Base-by-base conservation (phyloP, 345 rosid species). In the Dipteronia dyeriana region DNA sequence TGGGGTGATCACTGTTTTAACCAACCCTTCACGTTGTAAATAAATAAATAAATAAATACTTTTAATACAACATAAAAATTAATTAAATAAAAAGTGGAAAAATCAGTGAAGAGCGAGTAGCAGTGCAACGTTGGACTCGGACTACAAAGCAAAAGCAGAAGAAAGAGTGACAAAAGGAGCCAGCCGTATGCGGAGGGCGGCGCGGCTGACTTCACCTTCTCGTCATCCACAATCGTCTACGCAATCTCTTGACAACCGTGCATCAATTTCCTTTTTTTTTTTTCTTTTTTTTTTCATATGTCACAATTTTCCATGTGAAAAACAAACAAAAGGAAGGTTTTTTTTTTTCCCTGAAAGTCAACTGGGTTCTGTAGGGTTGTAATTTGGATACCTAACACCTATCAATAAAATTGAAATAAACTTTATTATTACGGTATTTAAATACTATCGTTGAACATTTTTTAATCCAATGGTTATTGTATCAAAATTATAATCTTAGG, bases 161-260 rank as follows among this genome's bases (percentile, higher is more conserved):
- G 38, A 34, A 34, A 34, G 34, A 31, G 69, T 56, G 62, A 25
- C 13, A 49, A 53, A 53, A 53, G 38, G 43, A 60, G 59, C 45
- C 45, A 43, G 73, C 13, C 41, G 73, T 29, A 60, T 56, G 60
- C 38, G 75, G 78, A 80, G 82, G 85, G 74, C 73, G 73, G 79
- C 59, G 70, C 49, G 17, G 77, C 61, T 80, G 82, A 85, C 83
- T 22, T 79, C 65, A 74, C 47, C 47, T n/a, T 70, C 76, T 74
- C 86, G 86, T 86, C 88, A 83, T 34, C 25, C 61, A 59, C 64
- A 47, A 74, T 76, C 78, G 76, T 10, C 63, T 11, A n/a, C 49
- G 65, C 68, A 2, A 26, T 73, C 81, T 72, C 84, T 78, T 67
- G 67, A 34, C 20, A 54, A 68, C 57, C 76, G 79, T 68, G 79